Base-by-base conservation (phyloP, 2,329 filamentous ascomycete species). In the Trichoderma oligosporum region DNA sequence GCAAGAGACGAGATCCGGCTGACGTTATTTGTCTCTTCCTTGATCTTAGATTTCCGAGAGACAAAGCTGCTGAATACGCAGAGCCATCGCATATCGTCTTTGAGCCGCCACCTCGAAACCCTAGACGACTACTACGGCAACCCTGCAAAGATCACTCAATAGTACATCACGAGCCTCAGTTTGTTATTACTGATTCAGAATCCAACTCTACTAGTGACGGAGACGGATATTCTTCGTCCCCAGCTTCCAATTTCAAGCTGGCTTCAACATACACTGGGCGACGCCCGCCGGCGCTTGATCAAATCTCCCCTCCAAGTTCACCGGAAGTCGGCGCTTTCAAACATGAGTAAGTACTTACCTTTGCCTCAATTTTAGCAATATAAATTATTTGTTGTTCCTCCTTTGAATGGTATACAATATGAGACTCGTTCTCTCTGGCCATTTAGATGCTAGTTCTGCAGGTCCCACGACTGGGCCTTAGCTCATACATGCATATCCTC, bases 241-340 rank as follows among this genome's bases (percentile, higher is more conserved):
- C 60, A n/a, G 54, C 60, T 57, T 83, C 84, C 44, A 78, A 60
- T 41, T 60, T 61, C 57, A 65, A 63, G 52, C 62, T 63, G 57
- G 65, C 64, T 59, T 62, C 66, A 59, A 63, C 61, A 60, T 61
- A 61, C 61, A 66, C 64, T 61, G 63, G 66, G 60, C 60, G 64
- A 46, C 68, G 64, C 46, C 67, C 63, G 42, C 27, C 47, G 82
- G 67, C 78, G 75, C 42, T 82, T 77, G 60, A 69, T 60, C 66
- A 68, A 54, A 74, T 84, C 60, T 83, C 81, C 9, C 81, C 81
- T 52, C 80, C 80, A 27, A 83, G 81, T 71, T 84, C 81, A 39
- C 81, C 81, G 22, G 81, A 83, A 56, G 64, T 72, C 8, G 65
- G 68, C 44, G 68, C 69, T 48, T 63, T 66, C 33, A 67, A 65